Conservation (phyloP, 1,139 yeast species). For the Taphrina communis region DNA sequence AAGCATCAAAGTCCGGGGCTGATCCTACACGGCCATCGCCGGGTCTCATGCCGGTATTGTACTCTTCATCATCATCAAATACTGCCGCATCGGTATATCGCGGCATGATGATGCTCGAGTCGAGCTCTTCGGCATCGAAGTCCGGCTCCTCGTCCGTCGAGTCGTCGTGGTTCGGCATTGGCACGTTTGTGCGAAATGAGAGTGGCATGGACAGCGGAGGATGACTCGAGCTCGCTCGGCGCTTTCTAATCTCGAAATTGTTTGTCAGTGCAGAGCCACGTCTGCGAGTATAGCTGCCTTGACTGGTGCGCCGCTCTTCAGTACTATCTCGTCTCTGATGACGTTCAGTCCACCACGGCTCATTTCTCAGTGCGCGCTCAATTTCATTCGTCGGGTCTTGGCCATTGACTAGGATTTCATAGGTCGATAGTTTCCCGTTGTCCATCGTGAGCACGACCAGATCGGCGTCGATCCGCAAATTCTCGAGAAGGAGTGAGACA, state of each 20-base stretch:
- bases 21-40: background rate
- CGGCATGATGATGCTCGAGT: conserved; percentile 21
- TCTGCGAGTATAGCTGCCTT: conserved; percentile 7
- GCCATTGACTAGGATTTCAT: conserved; percentile 76
- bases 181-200: conserved; percentile 31
- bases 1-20: conserved; percentile 24
- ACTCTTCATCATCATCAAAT: conserved; percentile 25
- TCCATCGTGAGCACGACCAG: conserved; percentile 72
- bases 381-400: conserved; percentile 52
- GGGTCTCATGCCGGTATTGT: conserved; percentile 1
- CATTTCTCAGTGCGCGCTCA: conserved; percentile 22
- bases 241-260: conserved; percentile 9
- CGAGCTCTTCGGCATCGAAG: background rate
- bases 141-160: conserved; percentile 29
- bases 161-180: conserved; percentile 35
- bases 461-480: conserved; percentile 80
- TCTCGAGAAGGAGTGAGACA: conserved; percentile 67
- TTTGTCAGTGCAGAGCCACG: background rate
- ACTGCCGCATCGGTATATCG: conserved; percentile 24
- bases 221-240: conserved; percentile 17
- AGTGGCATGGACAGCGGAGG: conserved; percentile 29
- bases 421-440: conserved; percentile 64
- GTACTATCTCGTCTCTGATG: background rate
- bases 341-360: conserved; percentile 40
- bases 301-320: conserved; percentile 7